phyloP scores from a whole-genome alignment of 257 asterid species.

The Solanum gandarillasii region DNA sequence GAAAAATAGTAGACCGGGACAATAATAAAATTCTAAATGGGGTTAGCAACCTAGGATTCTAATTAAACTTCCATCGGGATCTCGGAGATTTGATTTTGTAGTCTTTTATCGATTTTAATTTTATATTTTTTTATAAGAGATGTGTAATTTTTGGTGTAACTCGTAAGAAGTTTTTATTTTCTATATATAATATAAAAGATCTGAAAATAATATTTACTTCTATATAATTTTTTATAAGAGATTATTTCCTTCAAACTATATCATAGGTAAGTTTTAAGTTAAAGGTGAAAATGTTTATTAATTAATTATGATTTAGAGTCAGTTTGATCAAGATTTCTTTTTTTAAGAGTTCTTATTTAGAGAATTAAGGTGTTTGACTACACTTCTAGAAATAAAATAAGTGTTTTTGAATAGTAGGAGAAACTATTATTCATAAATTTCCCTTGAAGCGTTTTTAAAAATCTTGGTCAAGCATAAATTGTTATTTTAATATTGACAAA shows the following conservation, averaged over 20 bases:
- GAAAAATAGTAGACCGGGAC: conserved; percentile 7
- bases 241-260: background rate
- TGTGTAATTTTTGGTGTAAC: fast-evolving
- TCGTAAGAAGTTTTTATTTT: too few species aligned
- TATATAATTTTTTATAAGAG: fast-evolving
- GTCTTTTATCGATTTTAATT: too few species aligned
- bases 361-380: background rate
- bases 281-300: background rate
- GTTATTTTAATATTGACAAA: too few species aligned
- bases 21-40: background rate
- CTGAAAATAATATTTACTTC: fast-evolving
- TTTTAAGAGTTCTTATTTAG: background rate
- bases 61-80: background rate
- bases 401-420: background rate
- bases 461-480: background rate
- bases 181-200: too few species aligned
- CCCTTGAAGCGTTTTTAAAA: background rate
- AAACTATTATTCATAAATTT: background rate
- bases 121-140: too few species aligned
- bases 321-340: background rate
- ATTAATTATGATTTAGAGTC: background rate
- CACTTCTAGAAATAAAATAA: background rate
- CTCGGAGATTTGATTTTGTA: background rate
- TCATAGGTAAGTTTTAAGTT: background rate
- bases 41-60: background rate